Percentiles rank a stretch among this genome's conserved stretches.
phyloP scores from a whole-genome alignment of 768 basidiomycete species.

The Mrakia hoshinonis region DNA sequence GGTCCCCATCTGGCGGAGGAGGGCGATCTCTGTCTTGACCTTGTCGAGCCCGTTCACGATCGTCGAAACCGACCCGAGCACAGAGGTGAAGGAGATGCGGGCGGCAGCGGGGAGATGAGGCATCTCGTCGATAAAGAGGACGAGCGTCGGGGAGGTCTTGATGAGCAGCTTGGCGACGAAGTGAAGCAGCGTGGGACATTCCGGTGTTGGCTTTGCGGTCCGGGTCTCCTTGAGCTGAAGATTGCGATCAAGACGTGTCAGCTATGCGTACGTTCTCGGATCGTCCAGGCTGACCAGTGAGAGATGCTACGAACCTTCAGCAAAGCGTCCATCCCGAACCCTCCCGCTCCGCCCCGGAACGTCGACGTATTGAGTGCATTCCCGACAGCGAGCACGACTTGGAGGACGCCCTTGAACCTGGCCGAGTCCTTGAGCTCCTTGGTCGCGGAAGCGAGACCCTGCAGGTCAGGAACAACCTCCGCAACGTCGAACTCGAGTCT shows the following conservation, averaged over 20 bases:
- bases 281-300: neutral
- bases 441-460: constrained; percentile 61
- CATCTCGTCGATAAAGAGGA: constrained; percentile 69
- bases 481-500: constrained; percentile 72
- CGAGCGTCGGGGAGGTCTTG: constrained; percentile 55
- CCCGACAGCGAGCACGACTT: constrained; percentile 67
- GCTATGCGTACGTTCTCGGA: neutral
- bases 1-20: constrained; percentile 40
- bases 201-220: constrained; percentile 56
- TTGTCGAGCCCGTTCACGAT: constrained; percentile 53
- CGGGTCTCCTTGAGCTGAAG: constrained; percentile 71
- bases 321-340: constrained; percentile 74
- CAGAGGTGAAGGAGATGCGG: constrained; percentile 62
- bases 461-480: constrained; percentile 73
- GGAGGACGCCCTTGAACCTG: constrained; percentile 61
- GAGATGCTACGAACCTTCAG: constrained; percentile 54
- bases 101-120: constrained; percentile 75
- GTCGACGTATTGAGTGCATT: constrained; percentile 73
- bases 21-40: constrained; percentile 52
- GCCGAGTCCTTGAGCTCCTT: constrained; percentile 51
- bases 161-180: constrained; percentile 71
- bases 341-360: constrained; percentile 72
- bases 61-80: constrained; percentile 53
- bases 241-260: too few species aligned
- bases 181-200: constrained; percentile 83